Evolutionary conservation across 73 alveolate genomes (phyloP).

Genomic region (Symbiodinium natans): DNA sequence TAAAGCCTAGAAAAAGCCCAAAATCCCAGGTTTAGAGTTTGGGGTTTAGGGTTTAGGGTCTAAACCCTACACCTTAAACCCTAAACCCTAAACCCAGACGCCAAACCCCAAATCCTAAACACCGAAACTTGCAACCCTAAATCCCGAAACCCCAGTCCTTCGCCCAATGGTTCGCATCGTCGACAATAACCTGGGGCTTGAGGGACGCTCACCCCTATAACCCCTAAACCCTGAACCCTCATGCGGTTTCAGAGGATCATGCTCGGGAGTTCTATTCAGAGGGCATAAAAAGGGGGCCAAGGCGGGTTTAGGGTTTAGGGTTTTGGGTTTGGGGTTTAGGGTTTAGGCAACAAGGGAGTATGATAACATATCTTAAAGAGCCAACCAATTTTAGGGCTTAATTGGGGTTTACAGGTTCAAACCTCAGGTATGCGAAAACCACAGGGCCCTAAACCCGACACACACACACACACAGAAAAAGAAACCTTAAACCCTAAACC

Average conservation of each 20-base stretch:
- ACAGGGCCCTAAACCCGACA: no score
- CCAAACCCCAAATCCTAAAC: background rate
- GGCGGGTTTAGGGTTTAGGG: background rate
- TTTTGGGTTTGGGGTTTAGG: background rate
- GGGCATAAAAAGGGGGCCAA: background rate
- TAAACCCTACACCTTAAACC: no score
- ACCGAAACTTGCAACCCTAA: background rate
- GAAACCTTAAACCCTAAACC: background rate
- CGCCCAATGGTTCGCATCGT: constrained; percentile 81
- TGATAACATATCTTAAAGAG: no score
- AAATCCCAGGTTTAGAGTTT: no score
- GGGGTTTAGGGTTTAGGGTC: background rate
- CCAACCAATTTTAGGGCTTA: no score
- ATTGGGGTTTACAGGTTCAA: no score
- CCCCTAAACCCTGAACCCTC: no score
- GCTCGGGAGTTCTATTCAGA: no score
- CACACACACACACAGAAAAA: no score
- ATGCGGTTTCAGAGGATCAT: background rate
- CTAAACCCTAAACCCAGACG: background rate
- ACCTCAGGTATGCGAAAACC: no score
- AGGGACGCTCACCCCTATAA: background rate
- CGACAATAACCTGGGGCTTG: constrained; percentile 47
- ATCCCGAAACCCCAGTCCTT: background rate
- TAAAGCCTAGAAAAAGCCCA: no score
- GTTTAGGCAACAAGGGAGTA: no score